Conservation (phyloP, 495 filamentous ascomycete species). For the Viridothelium virens region DNA sequence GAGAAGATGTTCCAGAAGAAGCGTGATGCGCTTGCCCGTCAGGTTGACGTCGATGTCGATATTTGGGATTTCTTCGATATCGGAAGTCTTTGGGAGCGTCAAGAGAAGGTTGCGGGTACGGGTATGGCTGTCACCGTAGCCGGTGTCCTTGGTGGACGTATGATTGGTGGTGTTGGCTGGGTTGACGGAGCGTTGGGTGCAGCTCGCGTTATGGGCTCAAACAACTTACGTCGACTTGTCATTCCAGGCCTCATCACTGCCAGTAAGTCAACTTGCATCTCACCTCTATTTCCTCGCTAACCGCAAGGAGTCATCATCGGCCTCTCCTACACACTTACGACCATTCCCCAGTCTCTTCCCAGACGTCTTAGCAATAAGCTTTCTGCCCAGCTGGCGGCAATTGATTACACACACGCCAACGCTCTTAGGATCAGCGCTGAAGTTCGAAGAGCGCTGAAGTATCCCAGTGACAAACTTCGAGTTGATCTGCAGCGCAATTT, state of each 20-base stretch:
- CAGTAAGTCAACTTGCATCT: constrained; percentile 49
- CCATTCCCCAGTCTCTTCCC: constrained; percentile 82
- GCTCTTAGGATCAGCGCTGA: constrained; percentile 70
- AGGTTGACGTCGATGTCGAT: constrained; percentile 81
- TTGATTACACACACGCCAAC: constrained; percentile 92
- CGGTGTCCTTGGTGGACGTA: constrained; percentile 71
- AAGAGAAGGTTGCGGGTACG: constrained; percentile 89
- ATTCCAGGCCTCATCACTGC: constrained; percentile 69
- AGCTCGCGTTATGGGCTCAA: constrained; percentile 70
- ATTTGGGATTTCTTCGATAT: constrained; percentile 90
- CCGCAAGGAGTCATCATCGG: constrained; percentile 54
- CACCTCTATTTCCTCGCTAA: constrained; percentile 31
- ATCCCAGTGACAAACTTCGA: constrained; percentile 74
- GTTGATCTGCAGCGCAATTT: constrained; percentile 71
- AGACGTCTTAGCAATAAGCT: constrained; percentile 81
- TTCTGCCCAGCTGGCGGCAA: constrained; percentile 59
- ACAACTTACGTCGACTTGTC: constrained; percentile 72
- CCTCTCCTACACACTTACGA: constrained; percentile 67
- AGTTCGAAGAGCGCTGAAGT: constrained; percentile 76
- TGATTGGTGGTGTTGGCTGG: constrained; percentile 79
- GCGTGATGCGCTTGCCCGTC: constrained; percentile 67
- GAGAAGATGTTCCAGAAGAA: constrained; percentile 88
- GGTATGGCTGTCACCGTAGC: constrained; percentile 89
- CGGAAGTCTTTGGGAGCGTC: constrained; percentile 68
- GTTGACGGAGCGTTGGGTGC: constrained; percentile 78